Evolutionary conservation across 768 basidiomycete species (phyloP), one percentile per base, ranked within the genome.

Genomic region (Lentinus brumalis): DNA sequence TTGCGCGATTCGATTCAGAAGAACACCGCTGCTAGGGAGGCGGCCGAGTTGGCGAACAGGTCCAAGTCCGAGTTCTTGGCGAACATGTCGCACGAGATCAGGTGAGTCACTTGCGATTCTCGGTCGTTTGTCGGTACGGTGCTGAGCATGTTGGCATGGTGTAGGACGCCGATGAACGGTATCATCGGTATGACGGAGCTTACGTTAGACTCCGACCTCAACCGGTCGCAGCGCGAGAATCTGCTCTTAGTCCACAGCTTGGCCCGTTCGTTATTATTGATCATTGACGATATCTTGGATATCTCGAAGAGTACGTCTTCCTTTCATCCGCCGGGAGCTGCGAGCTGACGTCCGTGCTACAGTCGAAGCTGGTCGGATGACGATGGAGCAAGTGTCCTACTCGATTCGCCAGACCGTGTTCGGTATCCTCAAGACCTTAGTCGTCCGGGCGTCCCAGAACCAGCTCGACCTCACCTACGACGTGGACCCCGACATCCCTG

Each of bases 111-210:
- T 15, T 49, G 38, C 21, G 14, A 3, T 53, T 29, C 44, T 56
- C 11, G 30, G 2, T 26, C 21, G 21, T 26, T 26, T 26, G 21
- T 26, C 21, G 21, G 21, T 26, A 15, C 9, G 11, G 7, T 39
- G 15, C 3, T 18, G 16, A 2, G 16, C 2, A 18, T 53, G 31
- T 61, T 58, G 50, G 59, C 69, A 8, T 31, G 41, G 52, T 50
- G n/a, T 70, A 94, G 96, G 73, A 98, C 97, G 26, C 97, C 97
- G 0, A 99, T 98, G 96, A 99, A 98, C 71, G 96, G 97, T 70
- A 99, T 99, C 74, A 98, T 99, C 66, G 96, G 96, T n/a, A 95
- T 99, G 95, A 99, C 96, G 29, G 95, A 96, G 75, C 77, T 99
- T 59, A 98, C 97, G 10, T 86, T 99, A 21, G 97, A 99, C 70